Conservation (phyloP, 345 rosid species). For the Gynandropsis gynandra region DNA sequence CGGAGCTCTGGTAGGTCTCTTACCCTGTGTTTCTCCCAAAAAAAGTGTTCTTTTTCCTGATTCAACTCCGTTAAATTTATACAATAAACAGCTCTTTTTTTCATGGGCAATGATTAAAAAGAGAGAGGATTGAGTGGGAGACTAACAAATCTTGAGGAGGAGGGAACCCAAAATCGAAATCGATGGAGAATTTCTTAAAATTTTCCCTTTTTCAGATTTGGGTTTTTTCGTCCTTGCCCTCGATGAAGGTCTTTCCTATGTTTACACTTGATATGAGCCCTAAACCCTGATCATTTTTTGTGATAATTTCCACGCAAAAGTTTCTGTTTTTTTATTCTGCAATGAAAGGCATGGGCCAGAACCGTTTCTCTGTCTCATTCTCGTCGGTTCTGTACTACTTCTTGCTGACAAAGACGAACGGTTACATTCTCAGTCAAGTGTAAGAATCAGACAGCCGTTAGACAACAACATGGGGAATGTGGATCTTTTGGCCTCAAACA, state of each 20-base stretch:
- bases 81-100: no score
- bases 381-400: no score
- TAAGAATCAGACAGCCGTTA: no score
- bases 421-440: no score
- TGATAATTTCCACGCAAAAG: background rate
- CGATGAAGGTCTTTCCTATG: slow-evolving; percentile 25
- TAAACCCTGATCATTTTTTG: background rate
- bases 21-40: background rate
- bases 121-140: slow-evolving; percentile 29
- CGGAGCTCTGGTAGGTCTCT: background rate
- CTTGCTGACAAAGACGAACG: no score
- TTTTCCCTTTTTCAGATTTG: slow-evolving; percentile 18
- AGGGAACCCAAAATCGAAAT: slow-evolving; percentile 17
- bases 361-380: no score
- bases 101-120: slow-evolving; percentile 27
- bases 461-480: no score
- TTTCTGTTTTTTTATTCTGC: background rate
- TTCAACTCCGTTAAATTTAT: background rate
- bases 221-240: slow-evolving; percentile 16
- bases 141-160: slow-evolving; percentile 20
- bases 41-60: background rate
- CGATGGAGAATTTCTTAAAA: slow-evolving; percentile 20
- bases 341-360: background rate
- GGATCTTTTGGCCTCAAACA: no score
- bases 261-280: slow-evolving; percentile 33